Percentiles rank a stretch among this genome's conserved stretches.
phyloP scores from a whole-genome alignment of 768 basidiomycete species.

The Tylopilus plumbeoviolaceoides region DNA sequence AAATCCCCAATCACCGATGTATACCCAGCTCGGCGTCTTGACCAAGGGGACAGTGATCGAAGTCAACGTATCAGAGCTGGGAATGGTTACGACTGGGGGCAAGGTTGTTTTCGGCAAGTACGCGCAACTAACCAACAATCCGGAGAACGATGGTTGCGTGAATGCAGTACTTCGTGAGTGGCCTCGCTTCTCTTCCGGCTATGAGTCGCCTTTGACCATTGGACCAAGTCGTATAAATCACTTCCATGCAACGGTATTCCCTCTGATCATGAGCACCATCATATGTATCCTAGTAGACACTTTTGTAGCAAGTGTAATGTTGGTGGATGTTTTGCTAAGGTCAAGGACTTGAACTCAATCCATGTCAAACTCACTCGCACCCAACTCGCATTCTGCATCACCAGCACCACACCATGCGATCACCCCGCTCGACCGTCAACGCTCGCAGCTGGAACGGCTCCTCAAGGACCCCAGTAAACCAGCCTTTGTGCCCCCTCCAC shows the following conservation, averaged over 20 bases:
- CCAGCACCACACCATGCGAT: slow-evolving; percentile 41
- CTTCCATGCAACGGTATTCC: background rate
- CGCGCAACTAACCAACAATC: slow-evolving; percentile 91
- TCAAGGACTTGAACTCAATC: slow-evolving; percentile 2
- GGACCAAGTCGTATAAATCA: slow-evolving; percentile 25
- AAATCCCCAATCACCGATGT: slow-evolving; percentile 99
- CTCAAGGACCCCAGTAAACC: slow-evolving; percentile 87
- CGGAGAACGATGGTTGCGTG: slow-evolving; percentile 95
- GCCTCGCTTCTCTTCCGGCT: background rate
- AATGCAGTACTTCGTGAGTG: slow-evolving; percentile 87
- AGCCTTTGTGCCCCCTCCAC: slow-evolving; percentile 72
- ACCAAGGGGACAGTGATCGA: slow-evolving; percentile 99
- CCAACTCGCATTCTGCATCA: slow-evolving; percentile 28
- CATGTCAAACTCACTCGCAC: slow-evolving; percentile 32
- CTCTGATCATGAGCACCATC: background rate
- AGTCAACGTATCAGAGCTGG: slow-evolving; percentile 97
- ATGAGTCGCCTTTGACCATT: slow-evolving; percentile 3
- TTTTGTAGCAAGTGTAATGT: background rate
- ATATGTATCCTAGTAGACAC: slow-evolving; percentile 9
- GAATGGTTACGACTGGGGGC: slow-evolving; percentile 95
- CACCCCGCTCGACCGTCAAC: slow-evolving; percentile 50
- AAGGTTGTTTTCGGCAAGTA: slow-evolving; percentile 94
- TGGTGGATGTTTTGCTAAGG: slow-evolving; percentile 14
- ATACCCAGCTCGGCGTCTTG: slow-evolving; percentile 92
- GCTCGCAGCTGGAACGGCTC: slow-evolving; percentile 75